phyloP scores from a whole-genome alignment of 2,329 filamentous ascomycete species.

The Purpureocillium takamizusanense region DNA sequence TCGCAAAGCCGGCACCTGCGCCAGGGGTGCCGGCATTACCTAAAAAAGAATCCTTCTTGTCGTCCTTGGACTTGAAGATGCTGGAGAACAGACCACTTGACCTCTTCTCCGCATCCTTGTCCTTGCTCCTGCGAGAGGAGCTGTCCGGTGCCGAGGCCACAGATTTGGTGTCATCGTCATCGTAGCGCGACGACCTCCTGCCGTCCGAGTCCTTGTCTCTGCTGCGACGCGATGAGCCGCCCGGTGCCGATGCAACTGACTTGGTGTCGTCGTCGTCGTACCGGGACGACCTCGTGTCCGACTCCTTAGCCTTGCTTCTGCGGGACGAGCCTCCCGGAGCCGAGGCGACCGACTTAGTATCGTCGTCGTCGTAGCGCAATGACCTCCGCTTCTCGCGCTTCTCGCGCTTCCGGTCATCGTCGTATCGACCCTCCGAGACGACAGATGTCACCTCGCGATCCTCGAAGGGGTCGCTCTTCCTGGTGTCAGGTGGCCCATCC shows the following conservation, averaged over 20 bases:
- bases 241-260: slow-evolving; percentile 21
- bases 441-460: slow-evolving; percentile 41
- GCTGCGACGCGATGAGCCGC: slow-evolving; percentile 9
- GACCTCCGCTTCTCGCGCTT: slow-evolving; percentile 15
- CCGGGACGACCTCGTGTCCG: slow-evolving; percentile 17
- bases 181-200: slow-evolving; percentile 21
- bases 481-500: slow-evolving; percentile 27
- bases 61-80: slow-evolving; percentile 35
- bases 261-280: slow-evolving; percentile 33
- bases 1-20: slow-evolving; percentile 57
- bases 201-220: slow-evolving; percentile 3
- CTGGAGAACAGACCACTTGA: slow-evolving; percentile 37
- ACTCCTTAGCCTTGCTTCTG: neutral
- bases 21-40: slow-evolving; percentile 62
- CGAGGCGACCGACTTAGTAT: slow-evolving; percentile 31
- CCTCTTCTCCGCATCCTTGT: slow-evolving; percentile 29
- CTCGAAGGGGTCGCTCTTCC: slow-evolving; percentile 28
- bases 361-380: slow-evolving; percentile 29
- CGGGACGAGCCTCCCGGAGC: slow-evolving; percentile 5
- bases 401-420: slow-evolving; percentile 23
- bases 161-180: slow-evolving; percentile 23
- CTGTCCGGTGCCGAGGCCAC: slow-evolving; percentile 20
- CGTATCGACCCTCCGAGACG: slow-evolving; percentile 33
- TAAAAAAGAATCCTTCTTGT: slow-evolving; percentile 55
- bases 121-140: slow-evolving; percentile 25